phyloP scores from a whole-genome alignment of 441 rosid species.

The Jatropha multifida region DNA sequence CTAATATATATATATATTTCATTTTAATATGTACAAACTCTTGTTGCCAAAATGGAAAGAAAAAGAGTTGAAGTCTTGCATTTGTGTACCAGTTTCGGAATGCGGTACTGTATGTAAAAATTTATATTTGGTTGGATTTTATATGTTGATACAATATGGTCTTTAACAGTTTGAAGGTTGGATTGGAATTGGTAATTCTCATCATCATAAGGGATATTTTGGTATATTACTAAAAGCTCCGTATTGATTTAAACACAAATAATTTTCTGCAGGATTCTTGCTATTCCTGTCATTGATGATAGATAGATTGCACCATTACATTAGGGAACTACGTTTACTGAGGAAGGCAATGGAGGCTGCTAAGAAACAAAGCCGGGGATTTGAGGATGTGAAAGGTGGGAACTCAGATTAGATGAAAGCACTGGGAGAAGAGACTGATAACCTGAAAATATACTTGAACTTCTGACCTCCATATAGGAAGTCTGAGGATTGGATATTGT shows the following conservation, averaged over 20 bases:
- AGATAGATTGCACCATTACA: conserved; percentile 84
- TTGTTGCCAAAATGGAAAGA: neutral
- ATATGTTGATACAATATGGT: neutral
- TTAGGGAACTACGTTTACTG: conserved; percentile 71
- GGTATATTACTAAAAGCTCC: neutral
- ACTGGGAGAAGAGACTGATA: conserved; percentile 46
- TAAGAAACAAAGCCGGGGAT: conserved; percentile 65
- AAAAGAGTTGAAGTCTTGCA: neutral
- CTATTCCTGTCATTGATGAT: conserved; percentile 76
- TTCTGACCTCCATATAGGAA: neutral
- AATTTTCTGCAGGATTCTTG: conserved; percentile 61
- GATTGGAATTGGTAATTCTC: neutral
- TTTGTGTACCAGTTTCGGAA: neutral
- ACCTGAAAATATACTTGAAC: conserved; percentile 18
- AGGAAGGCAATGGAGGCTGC: conserved; percentile 75
- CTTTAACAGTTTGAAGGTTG: neutral
- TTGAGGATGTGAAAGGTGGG: conserved; percentile 53
- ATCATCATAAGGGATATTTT: neutral
- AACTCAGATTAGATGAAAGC: conserved; percentile 46
- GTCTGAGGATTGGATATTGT: no score
- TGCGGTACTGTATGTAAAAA: neutral
- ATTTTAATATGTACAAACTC: neutral
- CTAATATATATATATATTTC: neutral
- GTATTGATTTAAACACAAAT: neutral
- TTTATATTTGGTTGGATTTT: neutral